Conservation (phyloP, 345 rosid genomes). For the Populus davidiana region DNA sequence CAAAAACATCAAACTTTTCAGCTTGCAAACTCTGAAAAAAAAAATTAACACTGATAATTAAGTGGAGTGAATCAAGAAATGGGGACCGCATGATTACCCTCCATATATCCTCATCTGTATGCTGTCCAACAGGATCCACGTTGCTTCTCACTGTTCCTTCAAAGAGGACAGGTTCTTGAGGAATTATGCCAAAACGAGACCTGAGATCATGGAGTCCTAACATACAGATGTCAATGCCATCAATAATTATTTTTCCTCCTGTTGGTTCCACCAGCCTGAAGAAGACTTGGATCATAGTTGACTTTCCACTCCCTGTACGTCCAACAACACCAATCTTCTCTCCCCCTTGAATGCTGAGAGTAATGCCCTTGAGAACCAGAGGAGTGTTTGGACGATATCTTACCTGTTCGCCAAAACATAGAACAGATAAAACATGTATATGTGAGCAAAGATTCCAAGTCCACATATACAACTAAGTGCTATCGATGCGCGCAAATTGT, state of each 20-base stretch:
- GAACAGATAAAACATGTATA: not conserved
- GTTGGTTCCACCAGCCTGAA: conserved; percentile 91
- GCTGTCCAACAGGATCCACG: conserved; percentile 74
- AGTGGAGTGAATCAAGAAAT: not conserved
- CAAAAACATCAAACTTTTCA: not conserved
- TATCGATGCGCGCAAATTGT: not conserved
- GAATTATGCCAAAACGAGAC: conserved; percentile 90
- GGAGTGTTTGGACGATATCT: conserved; percentile 86
- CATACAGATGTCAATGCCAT: conserved; percentile 64
- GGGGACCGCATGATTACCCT: conserved; percentile 42
- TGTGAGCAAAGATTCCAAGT: not conserved
- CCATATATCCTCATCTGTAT: conserved; percentile 90
- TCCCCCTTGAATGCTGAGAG: conserved; percentile 70
- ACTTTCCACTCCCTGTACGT: conserved; percentile 94
- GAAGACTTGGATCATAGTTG: conserved; percentile 83
- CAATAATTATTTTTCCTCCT: conserved; percentile 74
- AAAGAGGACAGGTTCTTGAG: conserved; percentile 94
- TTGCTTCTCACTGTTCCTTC: conserved; percentile 96
- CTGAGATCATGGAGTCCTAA: conserved; percentile 90
- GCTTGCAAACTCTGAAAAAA: not conserved
- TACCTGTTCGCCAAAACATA: conserved; percentile 46
- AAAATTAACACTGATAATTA: not conserved
- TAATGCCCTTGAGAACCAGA: conserved; percentile 79
- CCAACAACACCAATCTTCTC: conserved; percentile 93
- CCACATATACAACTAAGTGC: not conserved